These are phyloP conservation scores for Rhynchospora breviuscula DNA, from an alignment of 176 grass and related monocot species.

Conservation along the genomic window DNA sequence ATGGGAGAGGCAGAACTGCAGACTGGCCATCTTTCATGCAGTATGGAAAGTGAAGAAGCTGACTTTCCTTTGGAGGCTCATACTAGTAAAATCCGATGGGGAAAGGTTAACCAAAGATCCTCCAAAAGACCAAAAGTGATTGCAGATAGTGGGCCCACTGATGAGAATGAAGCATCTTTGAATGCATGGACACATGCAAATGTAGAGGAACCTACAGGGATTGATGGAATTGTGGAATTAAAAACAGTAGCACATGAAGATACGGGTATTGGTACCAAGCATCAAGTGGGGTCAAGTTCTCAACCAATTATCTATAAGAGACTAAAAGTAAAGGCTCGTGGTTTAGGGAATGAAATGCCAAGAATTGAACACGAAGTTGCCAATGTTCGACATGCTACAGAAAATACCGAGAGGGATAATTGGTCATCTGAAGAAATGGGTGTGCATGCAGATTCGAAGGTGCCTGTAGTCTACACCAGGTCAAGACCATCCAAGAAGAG, in stretches of 20 bases:
- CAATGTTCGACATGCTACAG: constrained; percentile 30
- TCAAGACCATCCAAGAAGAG: constrained; percentile 45
- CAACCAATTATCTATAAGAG: constrained; percentile 38
- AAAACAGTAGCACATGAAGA: background rate
- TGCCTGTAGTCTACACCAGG: constrained; percentile 67
- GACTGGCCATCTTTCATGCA: background rate
- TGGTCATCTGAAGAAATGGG: constrained; percentile 37
- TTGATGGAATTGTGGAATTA: constrained; percentile 7
- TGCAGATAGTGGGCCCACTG: background rate
- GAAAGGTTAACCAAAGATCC: constrained; percentile 79
- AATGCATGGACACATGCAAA: background rate
- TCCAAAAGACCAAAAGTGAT: constrained; percentile 51
- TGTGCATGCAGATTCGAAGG: constrained; percentile 31
- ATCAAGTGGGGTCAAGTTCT: constrained; percentile 27
- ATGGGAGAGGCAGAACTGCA: constrained; percentile 7
- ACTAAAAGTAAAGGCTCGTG: constrained; percentile 61
- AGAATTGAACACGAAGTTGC: constrained; percentile 37
- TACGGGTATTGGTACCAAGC: background rate
- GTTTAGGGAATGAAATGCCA: constrained; percentile 35
- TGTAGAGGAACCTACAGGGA: constrained; percentile 3
- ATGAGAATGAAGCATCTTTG: background rate
- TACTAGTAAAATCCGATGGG: constrained; percentile 70
- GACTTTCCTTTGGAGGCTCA: constrained; percentile 28
- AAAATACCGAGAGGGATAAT: constrained; percentile 27
- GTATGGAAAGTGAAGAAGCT: constrained; percentile 3